These are phyloP conservation scores for Raddia distichophylla DNA, from an alignment of 176 grass and related monocot species.

Conservation along the genomic window DNA sequence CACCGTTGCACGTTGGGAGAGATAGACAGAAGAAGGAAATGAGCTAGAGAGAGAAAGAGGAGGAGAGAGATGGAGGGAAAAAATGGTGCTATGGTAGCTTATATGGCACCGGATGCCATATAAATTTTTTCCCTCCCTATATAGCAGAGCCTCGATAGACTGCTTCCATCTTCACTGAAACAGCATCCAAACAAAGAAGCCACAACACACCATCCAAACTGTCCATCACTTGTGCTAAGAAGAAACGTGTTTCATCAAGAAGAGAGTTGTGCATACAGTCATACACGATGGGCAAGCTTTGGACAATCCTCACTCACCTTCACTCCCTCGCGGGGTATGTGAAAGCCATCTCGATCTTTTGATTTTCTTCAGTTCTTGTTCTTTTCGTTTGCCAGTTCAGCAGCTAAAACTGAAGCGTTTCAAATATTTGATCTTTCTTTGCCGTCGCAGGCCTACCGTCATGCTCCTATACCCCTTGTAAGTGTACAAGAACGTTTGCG, in stretches of 20 bases:
- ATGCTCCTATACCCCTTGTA: constrained; percentile 79
- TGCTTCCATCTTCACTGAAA: background rate
- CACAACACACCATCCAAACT: too few relatives aligned
- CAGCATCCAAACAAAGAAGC: constrained; percentile 6
- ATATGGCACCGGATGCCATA: too few relatives aligned
- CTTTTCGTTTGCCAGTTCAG: background rate
- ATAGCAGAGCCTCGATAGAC: too few relatives aligned
- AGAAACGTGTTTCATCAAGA: background rate
- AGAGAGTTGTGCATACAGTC: background rate
- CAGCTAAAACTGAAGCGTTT: background rate
- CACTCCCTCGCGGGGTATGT: constrained; percentile 73
- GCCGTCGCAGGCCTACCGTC: constrained; percentile 55
- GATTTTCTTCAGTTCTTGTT: background rate
- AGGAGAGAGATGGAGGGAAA: too few relatives aligned
- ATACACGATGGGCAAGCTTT: constrained; percentile 52
- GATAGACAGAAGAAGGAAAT: too few relatives aligned
- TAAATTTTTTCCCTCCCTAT: too few relatives aligned
- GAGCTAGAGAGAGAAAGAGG: too few relatives aligned
- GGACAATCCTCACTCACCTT: constrained; percentile 65
- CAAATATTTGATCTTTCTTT: background rate
- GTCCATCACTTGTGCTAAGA: background rate
- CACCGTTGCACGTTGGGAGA: too few relatives aligned
- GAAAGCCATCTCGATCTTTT: background rate
- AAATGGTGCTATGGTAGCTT: too few relatives aligned
- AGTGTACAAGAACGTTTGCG: constrained; percentile 29